Evolutionary conservation across 805 yeast species (phyloP), one percentile per base, ranked within the genome.

Genomic region (Candida alai): DNA sequence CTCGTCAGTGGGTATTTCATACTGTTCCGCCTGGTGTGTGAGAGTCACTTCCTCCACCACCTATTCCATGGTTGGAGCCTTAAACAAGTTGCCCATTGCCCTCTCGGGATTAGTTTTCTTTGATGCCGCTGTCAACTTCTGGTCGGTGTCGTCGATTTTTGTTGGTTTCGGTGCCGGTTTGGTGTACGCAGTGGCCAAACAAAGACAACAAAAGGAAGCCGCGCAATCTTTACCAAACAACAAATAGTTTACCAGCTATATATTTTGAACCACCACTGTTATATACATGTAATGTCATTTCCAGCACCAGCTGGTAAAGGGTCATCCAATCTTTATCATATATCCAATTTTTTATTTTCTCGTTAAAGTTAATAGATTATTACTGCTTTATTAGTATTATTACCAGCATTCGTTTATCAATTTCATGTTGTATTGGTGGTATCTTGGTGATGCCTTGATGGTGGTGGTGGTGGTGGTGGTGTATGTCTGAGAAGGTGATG

Each of bases 1-100:
- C 49, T 82, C 95, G 28, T 83, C 97, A 20, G 95, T 93, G 35
- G 97, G 95, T 69, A 93, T 93, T 60, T 90, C 97, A 28, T 93
- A 93, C 77, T 87, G 96, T 65, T 88, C 97, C 9, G 98, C 97
- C 42, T 93, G 98, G 98, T 93, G 98, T 77, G 95, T 93, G 47
- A 86, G 98, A 70, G 97, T 93, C 45, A 93, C 98, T 28, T 87
- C 97, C 15, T 89, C 97, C 18, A 93, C 98, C 36, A 93, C 98
- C 36, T 93, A 93, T 71, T 87, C 96, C 35, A 93, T 93, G 98
- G 97, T 93, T 40, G 98, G 98, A 62, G 98, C 98, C 36, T 77
- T 93, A 63, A 93, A 93, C 78, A 93, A 93, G 70, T 79, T 93
- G 52, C 98, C 98, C 57, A 87, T 93, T 55, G 98, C 98, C 11